phyloP scores from a whole-genome alignment of 2,329 filamentous ascomycete species.

The Beauveria scarabaeidicola region DNA sequence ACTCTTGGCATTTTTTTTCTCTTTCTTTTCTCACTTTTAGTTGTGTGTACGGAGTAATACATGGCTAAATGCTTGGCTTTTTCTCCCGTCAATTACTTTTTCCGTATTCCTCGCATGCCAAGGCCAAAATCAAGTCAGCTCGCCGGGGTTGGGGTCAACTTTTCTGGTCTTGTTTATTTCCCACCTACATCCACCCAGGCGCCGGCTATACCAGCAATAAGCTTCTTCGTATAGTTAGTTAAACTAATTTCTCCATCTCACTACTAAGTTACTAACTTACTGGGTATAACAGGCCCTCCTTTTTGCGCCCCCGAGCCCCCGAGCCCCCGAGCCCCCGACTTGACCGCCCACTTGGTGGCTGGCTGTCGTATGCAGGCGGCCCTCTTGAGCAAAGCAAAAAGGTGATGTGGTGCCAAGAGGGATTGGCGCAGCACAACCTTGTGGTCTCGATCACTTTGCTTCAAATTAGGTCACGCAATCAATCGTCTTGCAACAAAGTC shows the following conservation, averaged over 20 bases:
- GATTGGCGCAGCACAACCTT: background rate
- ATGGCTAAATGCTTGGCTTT: background rate
- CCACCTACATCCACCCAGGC: too few relatives aligned
- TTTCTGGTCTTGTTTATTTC: too few relatives aligned
- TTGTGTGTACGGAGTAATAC: background rate
- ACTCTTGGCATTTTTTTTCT: constrained; percentile 3
- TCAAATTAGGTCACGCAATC: background rate
- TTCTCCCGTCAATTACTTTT: background rate
- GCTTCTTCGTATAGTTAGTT: too few relatives aligned
- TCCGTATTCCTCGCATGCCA: background rate
- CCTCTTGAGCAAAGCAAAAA: too few relatives aligned
- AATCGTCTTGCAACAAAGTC: background rate
- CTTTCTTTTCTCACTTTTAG: background rate
- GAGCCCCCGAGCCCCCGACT: too few relatives aligned
- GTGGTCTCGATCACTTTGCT: background rate
- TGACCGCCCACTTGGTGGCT: background rate
- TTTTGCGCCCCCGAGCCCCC: too few relatives aligned
- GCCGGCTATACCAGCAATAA: too few relatives aligned
- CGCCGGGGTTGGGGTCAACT: background rate
- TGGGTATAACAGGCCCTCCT: too few relatives aligned
- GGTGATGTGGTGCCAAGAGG: constrained; percentile 4
- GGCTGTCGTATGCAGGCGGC: background rate
- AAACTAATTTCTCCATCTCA: too few relatives aligned
- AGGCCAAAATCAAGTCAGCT: constrained; percentile 2
- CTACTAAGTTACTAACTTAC: too few relatives aligned